A percentile compares a stretch with the other conserved stretches of the same genome.
Evolutionary conservation across 495 filamentous ascomycete species (phyloP).

Genomic region (Pseudoneurospora amorphoporcata): DNA sequence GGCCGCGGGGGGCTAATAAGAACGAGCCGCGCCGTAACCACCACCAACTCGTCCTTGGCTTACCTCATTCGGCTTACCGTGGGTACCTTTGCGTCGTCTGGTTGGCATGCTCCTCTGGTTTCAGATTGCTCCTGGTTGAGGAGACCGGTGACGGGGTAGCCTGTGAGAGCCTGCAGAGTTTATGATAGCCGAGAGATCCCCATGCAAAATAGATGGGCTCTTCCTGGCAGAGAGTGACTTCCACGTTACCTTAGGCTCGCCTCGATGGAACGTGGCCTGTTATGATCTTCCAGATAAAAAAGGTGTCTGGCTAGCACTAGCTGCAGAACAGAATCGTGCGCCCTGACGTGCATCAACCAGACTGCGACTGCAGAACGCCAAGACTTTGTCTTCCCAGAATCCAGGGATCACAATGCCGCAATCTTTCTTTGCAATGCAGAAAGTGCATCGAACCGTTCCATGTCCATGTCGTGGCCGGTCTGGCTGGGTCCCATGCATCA

Average conservation of each 20-base stretch:
- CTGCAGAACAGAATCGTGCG: not conserved
- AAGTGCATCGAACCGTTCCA: not conserved
- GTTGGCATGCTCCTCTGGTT: not conserved
- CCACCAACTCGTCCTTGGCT: not conserved
- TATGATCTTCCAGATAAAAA: not conserved
- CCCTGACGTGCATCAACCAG: not conserved
- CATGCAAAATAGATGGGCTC: not conserved
- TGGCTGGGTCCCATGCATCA: not conserved
- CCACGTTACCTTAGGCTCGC: not conserved
- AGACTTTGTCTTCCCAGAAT: not conserved
- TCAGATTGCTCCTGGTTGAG: not conserved
- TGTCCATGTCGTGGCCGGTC: not conserved
- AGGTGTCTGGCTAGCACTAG: not conserved
- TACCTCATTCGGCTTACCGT: not conserved
- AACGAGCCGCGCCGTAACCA: not conserved
- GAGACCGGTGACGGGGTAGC: not conserved
- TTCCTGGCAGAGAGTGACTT: not conserved
- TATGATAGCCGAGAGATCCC: not conserved
- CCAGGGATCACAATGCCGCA: not conserved
- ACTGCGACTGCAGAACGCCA: not conserved
- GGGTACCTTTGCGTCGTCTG: not conserved
- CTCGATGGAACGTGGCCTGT: not conserved
- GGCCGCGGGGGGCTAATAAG: not conserved
- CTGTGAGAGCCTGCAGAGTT: not conserved
- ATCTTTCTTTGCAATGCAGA: not conserved